Evolutionary conservation across 1,139 yeast species (phyloP).

Genomic region (Meyerozyma sp.): DNA sequence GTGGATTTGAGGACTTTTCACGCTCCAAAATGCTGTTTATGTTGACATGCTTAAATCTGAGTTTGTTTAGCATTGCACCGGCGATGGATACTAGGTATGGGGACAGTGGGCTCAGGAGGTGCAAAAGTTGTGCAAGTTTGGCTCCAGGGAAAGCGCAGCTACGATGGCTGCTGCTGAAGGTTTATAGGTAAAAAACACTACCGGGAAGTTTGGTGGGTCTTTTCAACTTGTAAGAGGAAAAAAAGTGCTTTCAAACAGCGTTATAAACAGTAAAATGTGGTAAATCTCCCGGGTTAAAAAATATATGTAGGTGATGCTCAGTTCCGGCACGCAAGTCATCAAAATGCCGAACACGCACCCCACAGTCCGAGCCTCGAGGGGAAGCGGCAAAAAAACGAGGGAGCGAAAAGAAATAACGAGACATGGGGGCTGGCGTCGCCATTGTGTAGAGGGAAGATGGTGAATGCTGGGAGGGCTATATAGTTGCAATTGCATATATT

Average conservation of each 20-base stretch:
- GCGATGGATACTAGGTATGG: neutral
- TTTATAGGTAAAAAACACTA: neutral
- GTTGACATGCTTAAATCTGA: neutral
- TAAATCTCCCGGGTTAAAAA: neutral
- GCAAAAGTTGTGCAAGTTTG: neutral
- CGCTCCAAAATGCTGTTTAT: neutral
- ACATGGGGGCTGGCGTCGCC: too few species aligned
- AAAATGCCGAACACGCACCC: slow-evolving; percentile 2
- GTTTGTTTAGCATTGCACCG: neutral
- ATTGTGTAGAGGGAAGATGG: neutral
- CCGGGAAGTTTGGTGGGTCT: neutral
- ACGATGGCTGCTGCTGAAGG: neutral
- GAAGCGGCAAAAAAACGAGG: neutral
- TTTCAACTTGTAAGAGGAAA: neutral
- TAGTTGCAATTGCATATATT: neutral
- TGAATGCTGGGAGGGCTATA: neutral
- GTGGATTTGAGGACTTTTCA: neutral
- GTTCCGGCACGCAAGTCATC: slow-evolving; percentile 1
- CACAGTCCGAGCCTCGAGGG: neutral
- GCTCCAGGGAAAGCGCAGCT: neutral
- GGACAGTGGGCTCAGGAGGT: neutral
- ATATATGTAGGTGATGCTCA: neutral
- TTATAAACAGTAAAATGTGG: neutral
- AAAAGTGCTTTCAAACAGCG: neutral
- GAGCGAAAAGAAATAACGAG: too few species aligned